Conservation (phyloP, 1,284 basidiomycete genomes). For the Cryptococcus maquisensis region DNA sequence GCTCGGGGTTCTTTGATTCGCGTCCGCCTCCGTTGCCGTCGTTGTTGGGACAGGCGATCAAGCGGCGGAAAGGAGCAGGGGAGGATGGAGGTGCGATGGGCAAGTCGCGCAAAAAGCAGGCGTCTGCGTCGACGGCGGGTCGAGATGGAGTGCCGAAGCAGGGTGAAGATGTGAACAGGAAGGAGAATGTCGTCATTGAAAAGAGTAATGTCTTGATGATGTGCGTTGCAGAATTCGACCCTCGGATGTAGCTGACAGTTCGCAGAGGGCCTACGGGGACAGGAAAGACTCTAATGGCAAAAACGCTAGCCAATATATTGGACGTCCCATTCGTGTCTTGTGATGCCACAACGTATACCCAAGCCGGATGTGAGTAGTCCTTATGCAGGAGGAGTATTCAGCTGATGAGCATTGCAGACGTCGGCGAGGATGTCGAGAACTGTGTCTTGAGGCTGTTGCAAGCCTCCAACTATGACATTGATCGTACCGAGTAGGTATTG, state of each 20-base stretch:
- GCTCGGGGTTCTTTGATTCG: slow-evolving; percentile 47
- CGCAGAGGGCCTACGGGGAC: slow-evolving; percentile 46
- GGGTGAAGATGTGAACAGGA: not conserved
- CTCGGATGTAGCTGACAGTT: slow-evolving; percentile 2
- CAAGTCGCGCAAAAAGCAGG: not conserved
- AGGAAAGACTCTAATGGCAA: slow-evolving; percentile 83
- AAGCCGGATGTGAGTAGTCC: slow-evolving; percentile 47
- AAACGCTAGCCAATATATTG: slow-evolving; percentile 75
- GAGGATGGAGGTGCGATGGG: not conserved
- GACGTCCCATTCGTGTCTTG: slow-evolving; percentile 79
- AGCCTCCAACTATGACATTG: slow-evolving; percentile 81
- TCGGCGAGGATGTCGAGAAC: slow-evolving; percentile 91
- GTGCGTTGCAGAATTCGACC: slow-evolving; percentile 51
- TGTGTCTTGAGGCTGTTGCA: slow-evolving; percentile 78
- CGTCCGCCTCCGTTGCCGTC: slow-evolving; percentile 50
- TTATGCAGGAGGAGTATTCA: not conserved
- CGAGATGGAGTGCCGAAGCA: not conserved
- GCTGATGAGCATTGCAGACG: slow-evolving; percentile 56
- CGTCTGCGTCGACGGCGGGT: not conserved
- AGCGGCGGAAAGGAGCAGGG: slow-evolving; percentile 7
- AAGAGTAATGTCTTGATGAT: slow-evolving; percentile 90
- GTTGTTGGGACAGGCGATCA: slow-evolving; percentile 33
- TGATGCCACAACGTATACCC: slow-evolving; percentile 51
- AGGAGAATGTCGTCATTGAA: slow-evolving; percentile 58
- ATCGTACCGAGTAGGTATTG: slow-evolving; percentile 51